These are phyloP conservation scores for Hyaloscypha variabilis DNA, from an alignment of 495 filamentous ascomycete species.

Conservation along the genomic window DNA sequence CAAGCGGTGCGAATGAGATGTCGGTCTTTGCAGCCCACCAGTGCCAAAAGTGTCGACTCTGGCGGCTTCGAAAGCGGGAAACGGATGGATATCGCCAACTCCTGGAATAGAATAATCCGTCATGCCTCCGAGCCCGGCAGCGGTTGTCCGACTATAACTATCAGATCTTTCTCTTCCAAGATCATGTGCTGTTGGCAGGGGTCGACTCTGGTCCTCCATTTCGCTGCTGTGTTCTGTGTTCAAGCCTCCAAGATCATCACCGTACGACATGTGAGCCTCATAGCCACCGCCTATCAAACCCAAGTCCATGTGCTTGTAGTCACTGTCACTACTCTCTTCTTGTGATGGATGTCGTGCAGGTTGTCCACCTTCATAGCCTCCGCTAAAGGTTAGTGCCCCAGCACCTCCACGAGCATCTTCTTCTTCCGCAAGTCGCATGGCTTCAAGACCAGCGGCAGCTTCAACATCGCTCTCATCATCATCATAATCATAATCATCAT, in stretches of 20 bases:
- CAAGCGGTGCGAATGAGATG: constrained; percentile 61
- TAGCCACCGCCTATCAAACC: constrained; percentile 75
- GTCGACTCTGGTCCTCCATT: constrained; percentile 35
- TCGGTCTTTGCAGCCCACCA: constrained; percentile 70
- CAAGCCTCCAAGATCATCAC: constrained; percentile 48
- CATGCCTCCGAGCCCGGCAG: constrained; percentile 30
- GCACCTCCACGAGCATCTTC: constrained; percentile 68
- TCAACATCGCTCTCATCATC: constrained; percentile 86
- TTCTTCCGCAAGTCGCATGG: constrained; percentile 83
- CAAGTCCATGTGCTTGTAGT: constrained; percentile 73
- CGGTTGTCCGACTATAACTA: constrained; percentile 45
- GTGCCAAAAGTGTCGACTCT: constrained; percentile 75
- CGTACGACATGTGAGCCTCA: constrained; percentile 72
- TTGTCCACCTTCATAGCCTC: constrained; percentile 11
- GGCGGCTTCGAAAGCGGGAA: constrained; percentile 52
- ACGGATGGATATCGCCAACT: constrained; percentile 59
- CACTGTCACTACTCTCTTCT: constrained; percentile 65
- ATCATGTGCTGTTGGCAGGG: constrained; percentile 34
- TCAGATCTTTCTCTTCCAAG: constrained; percentile 32
- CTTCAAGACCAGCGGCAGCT: constrained; percentile 81
- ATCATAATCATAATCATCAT: constrained; percentile 23
- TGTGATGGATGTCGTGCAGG: constrained; percentile 38
- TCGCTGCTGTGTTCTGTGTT: constrained; percentile 36
- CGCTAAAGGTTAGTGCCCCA: constrained; percentile 30
- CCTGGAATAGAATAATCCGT: constrained; percentile 45